These are phyloP conservation scores for Trichoderma gamsii DNA, from an alignment of 495 filamentous ascomycete species.

Conservation along the genomic window DNA sequence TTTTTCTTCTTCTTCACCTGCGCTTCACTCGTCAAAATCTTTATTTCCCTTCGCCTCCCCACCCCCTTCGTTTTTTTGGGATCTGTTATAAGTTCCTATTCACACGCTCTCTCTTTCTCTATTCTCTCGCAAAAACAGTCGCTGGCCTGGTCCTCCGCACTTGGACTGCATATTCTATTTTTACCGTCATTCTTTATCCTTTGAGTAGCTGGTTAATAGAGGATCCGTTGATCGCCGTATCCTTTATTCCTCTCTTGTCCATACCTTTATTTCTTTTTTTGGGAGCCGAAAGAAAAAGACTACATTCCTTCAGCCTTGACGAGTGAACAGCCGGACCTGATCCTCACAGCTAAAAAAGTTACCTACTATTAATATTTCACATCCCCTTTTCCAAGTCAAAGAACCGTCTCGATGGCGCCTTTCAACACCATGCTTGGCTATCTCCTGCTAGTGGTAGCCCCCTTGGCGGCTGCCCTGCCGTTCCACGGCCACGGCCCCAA, in stretches of 20 bases:
- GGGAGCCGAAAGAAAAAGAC: not conserved
- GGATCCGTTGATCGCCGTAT: constrained; percentile 15
- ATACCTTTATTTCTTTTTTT: not conserved
- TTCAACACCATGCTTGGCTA: constrained; percentile 3
- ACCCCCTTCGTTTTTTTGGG: not conserved
- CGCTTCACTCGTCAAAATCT: constrained; percentile 10
- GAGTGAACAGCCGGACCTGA: not conserved
- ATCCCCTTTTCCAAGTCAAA: not conserved
- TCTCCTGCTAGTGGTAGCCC: not conserved
- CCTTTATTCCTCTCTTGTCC: not conserved
- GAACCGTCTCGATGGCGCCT: not conserved
- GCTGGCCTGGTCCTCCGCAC: constrained; percentile 9
- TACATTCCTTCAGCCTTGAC: not conserved
- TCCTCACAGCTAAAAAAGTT: not conserved
- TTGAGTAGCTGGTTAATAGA: constrained; percentile 13
- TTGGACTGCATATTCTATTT: not conserved
- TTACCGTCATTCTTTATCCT: not conserved
- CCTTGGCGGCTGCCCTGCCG: constrained; percentile 6
- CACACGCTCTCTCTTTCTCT: not conserved
- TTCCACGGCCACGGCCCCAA: not conserved
- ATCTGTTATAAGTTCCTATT: not conserved
- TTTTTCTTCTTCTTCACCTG: not conserved
- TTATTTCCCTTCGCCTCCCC: not conserved
- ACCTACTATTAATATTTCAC: not conserved
- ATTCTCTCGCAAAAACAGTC: not conserved